Percentiles rank a stretch among this genome's conserved stretches.
Evolutionary conservation across 768 basidiomycete species (phyloP).

Genomic region (Trametes coccinea): DNA sequence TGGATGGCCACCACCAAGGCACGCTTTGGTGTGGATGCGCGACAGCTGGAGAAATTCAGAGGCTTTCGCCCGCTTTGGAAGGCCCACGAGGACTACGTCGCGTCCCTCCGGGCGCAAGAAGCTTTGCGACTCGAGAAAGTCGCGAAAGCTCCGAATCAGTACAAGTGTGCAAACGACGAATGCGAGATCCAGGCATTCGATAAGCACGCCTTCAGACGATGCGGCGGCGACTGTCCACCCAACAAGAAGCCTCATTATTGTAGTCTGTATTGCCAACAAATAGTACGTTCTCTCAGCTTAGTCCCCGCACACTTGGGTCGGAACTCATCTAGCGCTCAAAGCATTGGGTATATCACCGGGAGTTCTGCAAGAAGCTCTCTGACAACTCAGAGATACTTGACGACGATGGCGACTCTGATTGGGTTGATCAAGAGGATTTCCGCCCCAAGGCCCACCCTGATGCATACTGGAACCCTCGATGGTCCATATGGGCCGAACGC

Average conservation of each 20-base stretch:
- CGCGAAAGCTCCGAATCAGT: neutral
- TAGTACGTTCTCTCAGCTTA: neutral
- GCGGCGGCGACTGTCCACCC: neutral
- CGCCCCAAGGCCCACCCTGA: neutral
- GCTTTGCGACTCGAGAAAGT: neutral
- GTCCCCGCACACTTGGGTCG: neutral
- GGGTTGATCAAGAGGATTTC: neutral
- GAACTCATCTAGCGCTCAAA: neutral
- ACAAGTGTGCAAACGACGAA: slow-evolving; percentile 5
- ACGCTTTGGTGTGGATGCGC: slow-evolving; percentile 3
- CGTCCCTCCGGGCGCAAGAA: neutral
- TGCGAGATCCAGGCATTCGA: slow-evolving; percentile 4
- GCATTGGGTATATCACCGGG: slow-evolving; percentile 9
- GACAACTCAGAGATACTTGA: neutral
- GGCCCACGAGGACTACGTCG: slow-evolving; percentile 2
- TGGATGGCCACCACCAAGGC: slow-evolving; percentile 2
- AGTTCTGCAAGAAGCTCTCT: neutral
- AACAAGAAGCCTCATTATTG: slow-evolving; percentile 5
- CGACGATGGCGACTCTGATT: slow-evolving; percentile 8
- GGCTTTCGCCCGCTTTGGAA: neutral
- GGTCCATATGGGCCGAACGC: slow-evolving; percentile 2
- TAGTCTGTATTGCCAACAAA: slow-evolving; percentile 3
- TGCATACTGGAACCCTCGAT: neutral
- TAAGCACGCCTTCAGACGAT: neutral
- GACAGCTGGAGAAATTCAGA: neutral